phyloP scores from a whole-genome alignment of 371 early-diverging fungal species.

The Gilbertella persicaria region DNA sequence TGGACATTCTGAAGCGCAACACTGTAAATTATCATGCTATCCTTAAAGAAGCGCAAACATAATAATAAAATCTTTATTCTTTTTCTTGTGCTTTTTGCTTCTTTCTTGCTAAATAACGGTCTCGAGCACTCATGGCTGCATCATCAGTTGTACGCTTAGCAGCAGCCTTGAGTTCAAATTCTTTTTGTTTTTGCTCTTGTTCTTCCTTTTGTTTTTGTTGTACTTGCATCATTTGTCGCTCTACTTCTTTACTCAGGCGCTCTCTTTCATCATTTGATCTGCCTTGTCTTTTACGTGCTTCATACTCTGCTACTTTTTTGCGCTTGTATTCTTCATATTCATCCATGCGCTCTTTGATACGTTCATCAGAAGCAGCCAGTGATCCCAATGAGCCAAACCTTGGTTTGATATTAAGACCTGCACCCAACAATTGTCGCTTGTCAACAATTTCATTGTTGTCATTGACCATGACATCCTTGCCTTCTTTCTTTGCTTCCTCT shows the following conservation, averaged over 20 bases:
- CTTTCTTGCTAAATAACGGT: conserved; percentile 78
- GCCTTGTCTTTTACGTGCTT: conserved; percentile 23
- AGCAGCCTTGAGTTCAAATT: conserved; percentile 55
- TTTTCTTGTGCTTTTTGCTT: conserved; percentile 44
- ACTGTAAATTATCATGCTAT: conserved; percentile 65
- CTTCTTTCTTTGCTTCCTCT: conserved; percentile 45
- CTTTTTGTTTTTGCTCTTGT: conserved; percentile 54
- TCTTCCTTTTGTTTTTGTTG: conserved; percentile 51
- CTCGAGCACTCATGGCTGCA: conserved; percentile 73
- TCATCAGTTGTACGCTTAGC: conserved; percentile 70
- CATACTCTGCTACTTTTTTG: conserved; percentile 49
- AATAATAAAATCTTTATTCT: conserved; percentile 3
- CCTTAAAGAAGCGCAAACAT: conserved; percentile 50
- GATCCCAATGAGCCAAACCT: conserved; percentile 40
- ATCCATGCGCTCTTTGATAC: conserved; percentile 44
- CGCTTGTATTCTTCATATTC: conserved; percentile 58
- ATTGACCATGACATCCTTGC: conserved; percentile 60
- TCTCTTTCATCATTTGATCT: conserved; percentile 38
- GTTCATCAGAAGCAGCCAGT: conserved; percentile 36
- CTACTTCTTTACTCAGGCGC: conserved; percentile 45
- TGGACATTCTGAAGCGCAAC: conserved; percentile 76
- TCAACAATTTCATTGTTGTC: conserved; percentile 82
- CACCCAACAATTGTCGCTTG: conserved; percentile 73
- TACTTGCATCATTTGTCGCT: conserved; percentile 59
- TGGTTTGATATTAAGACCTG: conserved; percentile 75